These are phyloP conservation scores for Dendrobium chrysotoxum DNA, from an alignment of 106 monocot species.

Conservation along the genomic window DNA sequence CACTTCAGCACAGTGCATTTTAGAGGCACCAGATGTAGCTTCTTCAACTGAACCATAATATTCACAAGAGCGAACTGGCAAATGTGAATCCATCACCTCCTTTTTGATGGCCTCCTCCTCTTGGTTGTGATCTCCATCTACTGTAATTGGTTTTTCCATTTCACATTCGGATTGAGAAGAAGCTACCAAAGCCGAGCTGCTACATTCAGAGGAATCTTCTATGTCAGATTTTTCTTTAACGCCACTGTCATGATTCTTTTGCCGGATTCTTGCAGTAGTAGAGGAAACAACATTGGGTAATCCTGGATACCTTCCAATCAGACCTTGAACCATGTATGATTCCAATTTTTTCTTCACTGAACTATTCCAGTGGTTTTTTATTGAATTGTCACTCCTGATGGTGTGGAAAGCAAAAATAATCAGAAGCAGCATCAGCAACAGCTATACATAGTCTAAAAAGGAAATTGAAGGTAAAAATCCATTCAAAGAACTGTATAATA, in stretches of 20 bases:
- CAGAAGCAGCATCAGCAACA: background rate
- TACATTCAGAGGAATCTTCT: constrained; percentile 53
- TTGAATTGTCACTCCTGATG: constrained; percentile 73
- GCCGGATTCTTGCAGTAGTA: constrained; percentile 19
- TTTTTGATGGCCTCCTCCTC: constrained; percentile 19
- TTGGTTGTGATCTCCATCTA: constrained; percentile 20
- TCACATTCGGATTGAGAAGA: constrained; percentile 42
- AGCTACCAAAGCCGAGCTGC: constrained; percentile 29
- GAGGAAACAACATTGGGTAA: constrained; percentile 3
- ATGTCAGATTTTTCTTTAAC: constrained; percentile 28
- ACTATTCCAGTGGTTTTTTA: constrained; percentile 99
- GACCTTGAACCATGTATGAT: constrained; percentile 57
- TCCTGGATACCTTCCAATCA: constrained; percentile 36
- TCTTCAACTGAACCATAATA: constrained; percentile 19
- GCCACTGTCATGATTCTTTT: constrained; percentile 22
- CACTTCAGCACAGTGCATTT: constrained; percentile 1
- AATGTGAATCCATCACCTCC: constrained; percentile 14
- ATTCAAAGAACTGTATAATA: background rate
- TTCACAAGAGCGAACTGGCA: constrained; percentile 3
- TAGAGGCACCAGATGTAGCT: constrained; percentile 6
- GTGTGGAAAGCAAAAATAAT: background rate
- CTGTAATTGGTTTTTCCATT: constrained; percentile 14
- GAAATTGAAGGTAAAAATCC: background rate
- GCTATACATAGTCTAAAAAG: background rate
- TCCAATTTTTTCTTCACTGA: constrained; percentile 93